A percentile compares a stretch with the other conserved stretches of the same genome.
Conservation (phyloP, 148 eudicot species). For the Diospyros kaki region DNA sequence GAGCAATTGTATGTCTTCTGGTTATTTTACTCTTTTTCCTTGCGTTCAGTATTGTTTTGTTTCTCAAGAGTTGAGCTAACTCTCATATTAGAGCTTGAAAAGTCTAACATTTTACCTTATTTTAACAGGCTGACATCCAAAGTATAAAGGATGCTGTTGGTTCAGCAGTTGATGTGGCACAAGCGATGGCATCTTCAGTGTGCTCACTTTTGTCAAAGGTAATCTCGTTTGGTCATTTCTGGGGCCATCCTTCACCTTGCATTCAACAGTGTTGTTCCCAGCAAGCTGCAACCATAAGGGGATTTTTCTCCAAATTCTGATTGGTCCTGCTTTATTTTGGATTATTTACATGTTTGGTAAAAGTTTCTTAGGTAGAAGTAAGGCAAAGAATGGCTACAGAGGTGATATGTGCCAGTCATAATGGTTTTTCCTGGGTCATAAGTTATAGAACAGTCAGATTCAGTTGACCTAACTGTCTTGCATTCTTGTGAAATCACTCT, state of each 20-base stretch:
- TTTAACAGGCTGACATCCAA: constrained; percentile 68
- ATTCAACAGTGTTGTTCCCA: not conserved
- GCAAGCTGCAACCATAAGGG: not conserved
- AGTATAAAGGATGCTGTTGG: constrained; percentile 73
- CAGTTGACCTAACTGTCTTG: constrained; percentile 3
- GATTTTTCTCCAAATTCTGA: not conserved
- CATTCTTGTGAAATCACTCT: constrained; percentile 1
- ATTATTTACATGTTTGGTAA: constrained; percentile 9
- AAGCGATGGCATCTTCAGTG: constrained; percentile 64
- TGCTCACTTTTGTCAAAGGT: constrained; percentile 62
- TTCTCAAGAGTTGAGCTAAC: constrained; percentile 9
- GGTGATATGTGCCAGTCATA: not conserved
- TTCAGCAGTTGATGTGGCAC: constrained; percentile 86
- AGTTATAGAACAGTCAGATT: not conserved
- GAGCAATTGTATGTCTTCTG: constrained; percentile 63
- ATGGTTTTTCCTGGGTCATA: not conserved
- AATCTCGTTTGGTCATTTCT: constrained; percentile 15
- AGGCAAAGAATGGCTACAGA: not conserved
- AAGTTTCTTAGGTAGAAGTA: not conserved
- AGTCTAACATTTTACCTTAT: not conserved
- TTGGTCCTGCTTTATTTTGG: not conserved
- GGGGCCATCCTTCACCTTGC: constrained; percentile 2
- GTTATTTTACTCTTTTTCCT: not conserved
- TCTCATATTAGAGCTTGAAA: constrained; percentile 2
- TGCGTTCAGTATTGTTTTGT: not conserved